These are phyloP conservation scores for Comarum palustre DNA, from an alignment of 306 rosid genomes.

Conservation along the genomic window DNA sequence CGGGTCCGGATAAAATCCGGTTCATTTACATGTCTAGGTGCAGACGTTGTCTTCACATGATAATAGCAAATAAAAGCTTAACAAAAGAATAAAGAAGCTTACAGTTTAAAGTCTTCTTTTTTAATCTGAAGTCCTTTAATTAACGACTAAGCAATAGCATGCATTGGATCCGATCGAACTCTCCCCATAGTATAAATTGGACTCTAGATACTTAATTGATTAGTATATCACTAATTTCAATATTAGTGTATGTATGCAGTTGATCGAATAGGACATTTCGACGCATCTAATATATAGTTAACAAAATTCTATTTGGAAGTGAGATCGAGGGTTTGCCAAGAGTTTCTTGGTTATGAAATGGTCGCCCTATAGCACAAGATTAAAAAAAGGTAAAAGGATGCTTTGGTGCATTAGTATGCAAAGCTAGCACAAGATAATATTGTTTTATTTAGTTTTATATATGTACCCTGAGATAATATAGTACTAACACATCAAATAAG, in stretches of 20 bases:
- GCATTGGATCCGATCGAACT: neutral
- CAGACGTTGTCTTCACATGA: no score
- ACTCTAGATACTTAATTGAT: neutral
- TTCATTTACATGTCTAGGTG: no score
- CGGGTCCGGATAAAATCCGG: no score
- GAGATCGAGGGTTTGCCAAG: no score
- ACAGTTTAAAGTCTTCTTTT: neutral
- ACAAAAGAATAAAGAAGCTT: neutral
- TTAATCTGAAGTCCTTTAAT: neutral
- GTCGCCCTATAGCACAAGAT: no score
- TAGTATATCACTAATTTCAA: neutral
- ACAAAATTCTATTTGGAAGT: no score
- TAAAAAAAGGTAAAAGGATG: no score
- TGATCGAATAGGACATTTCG: neutral
- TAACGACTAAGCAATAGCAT: slow-evolving; percentile 9
- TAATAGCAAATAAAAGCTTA: no score
- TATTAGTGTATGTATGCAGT: neutral
- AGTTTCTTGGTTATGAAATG: no score
- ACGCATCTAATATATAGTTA: no score
- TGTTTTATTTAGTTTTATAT: neutral
- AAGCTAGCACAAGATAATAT: neutral
- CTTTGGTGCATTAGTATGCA: neutral
- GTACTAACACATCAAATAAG: neutral
- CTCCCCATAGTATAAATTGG: neutral
- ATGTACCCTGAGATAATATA: no score